phyloP scores from a whole-genome alignment of 768 basidiomycete species.

The Rhodotorula graminis region DNA sequence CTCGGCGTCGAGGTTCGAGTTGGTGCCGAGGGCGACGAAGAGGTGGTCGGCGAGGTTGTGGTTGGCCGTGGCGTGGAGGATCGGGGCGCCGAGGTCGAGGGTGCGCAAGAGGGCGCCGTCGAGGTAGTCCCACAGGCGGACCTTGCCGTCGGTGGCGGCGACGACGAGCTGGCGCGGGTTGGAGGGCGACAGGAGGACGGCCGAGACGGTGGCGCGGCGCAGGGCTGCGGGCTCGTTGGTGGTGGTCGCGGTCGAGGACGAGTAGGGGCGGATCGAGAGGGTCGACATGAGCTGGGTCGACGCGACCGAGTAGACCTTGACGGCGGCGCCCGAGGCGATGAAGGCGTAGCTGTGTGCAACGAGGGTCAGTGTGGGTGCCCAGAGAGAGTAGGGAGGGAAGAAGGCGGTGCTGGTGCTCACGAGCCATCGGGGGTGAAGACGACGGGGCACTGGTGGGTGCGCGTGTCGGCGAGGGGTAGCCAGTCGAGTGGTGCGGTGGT shows the following conservation, averaged over 20 bases:
- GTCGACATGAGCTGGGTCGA: conserved; percentile 78
- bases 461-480: conserved; percentile 17
- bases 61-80: conserved; percentile 68
- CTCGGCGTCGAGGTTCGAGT: neutral
- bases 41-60: conserved; percentile 63
- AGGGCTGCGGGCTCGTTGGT: neutral
- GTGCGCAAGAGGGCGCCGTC: conserved; percentile 74
- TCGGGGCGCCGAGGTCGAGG: conserved; percentile 63
- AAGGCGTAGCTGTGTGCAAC: conserved; percentile 67
- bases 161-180: conserved; percentile 88
- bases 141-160: conserved; percentile 70
- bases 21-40: conserved; percentile 56
- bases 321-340: conserved; percentile 68
- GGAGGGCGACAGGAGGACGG: conserved; percentile 69
- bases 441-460: conserved; percentile 17
- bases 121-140: conserved; percentile 90
- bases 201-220: conserved; percentile 57
- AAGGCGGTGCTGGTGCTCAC: neutral
- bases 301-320: conserved; percentile 76
- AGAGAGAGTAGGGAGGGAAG: neutral
- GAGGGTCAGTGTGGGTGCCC: too few relatives aligned
- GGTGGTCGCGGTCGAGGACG: conserved; percentile 13
- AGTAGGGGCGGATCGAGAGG: conserved; percentile 53
- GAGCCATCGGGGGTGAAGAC: conserved; percentile 30
- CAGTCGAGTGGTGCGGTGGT: conserved; percentile 6